Evolutionary conservation across 495 filamentous ascomycete genomes (phyloP).

Genomic region (Aspergillus kassunensis): DNA sequence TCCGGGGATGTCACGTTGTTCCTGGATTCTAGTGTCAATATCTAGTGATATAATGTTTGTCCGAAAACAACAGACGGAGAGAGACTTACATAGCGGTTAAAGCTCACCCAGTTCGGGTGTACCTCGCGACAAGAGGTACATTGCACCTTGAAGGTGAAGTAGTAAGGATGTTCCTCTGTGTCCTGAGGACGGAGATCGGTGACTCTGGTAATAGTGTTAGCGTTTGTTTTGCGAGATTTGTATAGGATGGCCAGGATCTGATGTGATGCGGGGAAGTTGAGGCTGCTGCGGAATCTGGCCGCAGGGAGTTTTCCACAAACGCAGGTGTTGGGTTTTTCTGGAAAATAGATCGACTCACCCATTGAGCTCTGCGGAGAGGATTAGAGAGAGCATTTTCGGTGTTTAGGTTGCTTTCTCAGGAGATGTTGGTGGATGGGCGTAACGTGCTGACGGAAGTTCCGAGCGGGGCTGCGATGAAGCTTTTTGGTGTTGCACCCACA

Average conservation of each 20-base stretch:
- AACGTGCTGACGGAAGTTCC: conserved; percentile 2
- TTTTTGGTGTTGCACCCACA: conserved; percentile 1
- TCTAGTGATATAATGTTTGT: background rate
- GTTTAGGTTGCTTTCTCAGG: background rate
- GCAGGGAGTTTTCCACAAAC: no score
- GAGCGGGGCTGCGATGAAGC: conserved; percentile 17
- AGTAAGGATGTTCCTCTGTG: conserved; percentile 74
- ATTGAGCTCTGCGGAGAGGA: conserved; percentile 72
- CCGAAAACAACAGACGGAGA: background rate
- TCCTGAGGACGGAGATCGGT: conserved; percentile 85
- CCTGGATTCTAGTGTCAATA: no score
- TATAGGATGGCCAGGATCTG: no score
- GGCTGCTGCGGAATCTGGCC: no score
- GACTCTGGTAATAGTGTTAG: conserved; percentile 70
- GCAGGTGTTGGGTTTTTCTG: background rate
- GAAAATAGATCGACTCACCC: conserved; percentile 49
- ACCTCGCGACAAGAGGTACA: conserved; percentile 91
- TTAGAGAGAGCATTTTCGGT: conserved; percentile 68
- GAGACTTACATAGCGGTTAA: conserved; percentile 80
- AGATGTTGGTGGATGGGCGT: background rate
- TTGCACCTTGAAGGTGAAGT: conserved; percentile 94
- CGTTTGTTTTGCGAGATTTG: no score
- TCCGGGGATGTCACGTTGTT: conserved; percentile 79
- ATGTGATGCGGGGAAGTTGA: conserved; percentile 10
- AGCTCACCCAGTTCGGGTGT: conserved; percentile 80